Base-by-base conservation (phyloP, 257 asterid species). In the Solanum ahanhuiri region DNA sequence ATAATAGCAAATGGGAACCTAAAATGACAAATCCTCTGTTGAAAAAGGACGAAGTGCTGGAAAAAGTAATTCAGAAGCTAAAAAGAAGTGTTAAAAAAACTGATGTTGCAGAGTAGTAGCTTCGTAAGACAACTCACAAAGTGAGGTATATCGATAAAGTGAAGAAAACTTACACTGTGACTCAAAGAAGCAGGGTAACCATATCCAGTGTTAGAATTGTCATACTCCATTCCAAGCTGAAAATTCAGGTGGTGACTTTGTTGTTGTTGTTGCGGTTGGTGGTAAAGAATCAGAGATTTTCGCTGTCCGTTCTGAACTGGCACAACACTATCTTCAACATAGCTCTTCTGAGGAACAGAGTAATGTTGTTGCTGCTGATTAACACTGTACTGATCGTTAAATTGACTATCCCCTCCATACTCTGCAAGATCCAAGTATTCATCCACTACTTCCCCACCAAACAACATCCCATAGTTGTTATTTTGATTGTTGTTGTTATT, bases 391-490 rank as follows among this genome's bases (percentile, higher is more conserved):
- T 90, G 88, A 64, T 91, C 88, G 10, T 35, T 82, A 43, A 92
- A 87, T 37, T 91, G 93, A 75, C 43, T 89, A 17, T 87, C 88
- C 76, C 86, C 93, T 34, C 60, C 88, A 22, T 90, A 93, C 6
- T 93, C 95, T 5, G 87, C 96, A 2, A 94, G 90, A 79, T 93
- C 95, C 86, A 95, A 86, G 82, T 89, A 95, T 54, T 92, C 96
- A 76, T 92, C 97, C 86, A 89, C 89, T 41, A 22, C 89, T 48
- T 90, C 94, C 25, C 89, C 94, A 7, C 88, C 92, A 45, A 88
- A 90, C 63, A 88, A 25, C 82, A 88, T 86, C 54, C 85, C 87
- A 43, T 63, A 83, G 37, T 58, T 85, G 12, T 31, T 87, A 23
- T 79, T 85, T 35, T 66, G 86, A 82, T 86, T 88, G 86, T 37